phyloP scores from a whole-genome alignment of 306 rosid genomes.

The Trichosanthes truncata region DNA sequence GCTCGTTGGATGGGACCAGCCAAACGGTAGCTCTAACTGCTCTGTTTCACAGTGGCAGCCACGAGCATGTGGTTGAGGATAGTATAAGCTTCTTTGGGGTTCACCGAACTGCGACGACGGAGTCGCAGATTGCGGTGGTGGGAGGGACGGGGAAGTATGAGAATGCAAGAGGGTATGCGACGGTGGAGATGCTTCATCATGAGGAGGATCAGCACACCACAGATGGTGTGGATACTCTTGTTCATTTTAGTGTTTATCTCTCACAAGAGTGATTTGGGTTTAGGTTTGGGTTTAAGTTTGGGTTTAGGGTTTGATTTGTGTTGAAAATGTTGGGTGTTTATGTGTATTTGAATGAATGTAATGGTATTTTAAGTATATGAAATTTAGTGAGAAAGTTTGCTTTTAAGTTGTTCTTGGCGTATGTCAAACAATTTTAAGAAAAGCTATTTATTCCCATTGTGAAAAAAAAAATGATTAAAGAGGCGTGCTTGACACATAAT shows the following conservation, averaged over 20 bases:
- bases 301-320: not conserved
- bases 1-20: slow-evolving; percentile 76
- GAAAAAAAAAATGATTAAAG: no score
- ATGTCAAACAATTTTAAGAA: no score
- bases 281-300: not conserved
- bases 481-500: no score
- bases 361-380: not conserved
- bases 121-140: slow-evolving; percentile 62
- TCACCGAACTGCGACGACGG: slow-evolving; percentile 51
- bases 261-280: not conserved
- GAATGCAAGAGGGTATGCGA: slow-evolving; percentile 62
- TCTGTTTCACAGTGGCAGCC: slow-evolving; percentile 30
- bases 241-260: slow-evolving; percentile 56
- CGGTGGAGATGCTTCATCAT: slow-evolving; percentile 49
- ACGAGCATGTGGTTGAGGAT: slow-evolving; percentile 37
- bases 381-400: not conserved
- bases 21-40: slow-evolving; percentile 49
- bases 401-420: not conserved
- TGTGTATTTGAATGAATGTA: not conserved
- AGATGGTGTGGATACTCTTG: slow-evolving; percentile 58
- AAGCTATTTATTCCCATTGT: no score
- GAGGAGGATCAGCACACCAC: slow-evolving; percentile 67
- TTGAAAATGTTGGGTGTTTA: not conserved
- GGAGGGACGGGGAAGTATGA: slow-evolving; percentile 86
- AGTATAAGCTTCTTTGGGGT: slow-evolving; percentile 68